Evolutionary conservation across 371 early-diverging fungal species (phyloP).

Genomic region (Saksenaea vasiformis): DNA sequence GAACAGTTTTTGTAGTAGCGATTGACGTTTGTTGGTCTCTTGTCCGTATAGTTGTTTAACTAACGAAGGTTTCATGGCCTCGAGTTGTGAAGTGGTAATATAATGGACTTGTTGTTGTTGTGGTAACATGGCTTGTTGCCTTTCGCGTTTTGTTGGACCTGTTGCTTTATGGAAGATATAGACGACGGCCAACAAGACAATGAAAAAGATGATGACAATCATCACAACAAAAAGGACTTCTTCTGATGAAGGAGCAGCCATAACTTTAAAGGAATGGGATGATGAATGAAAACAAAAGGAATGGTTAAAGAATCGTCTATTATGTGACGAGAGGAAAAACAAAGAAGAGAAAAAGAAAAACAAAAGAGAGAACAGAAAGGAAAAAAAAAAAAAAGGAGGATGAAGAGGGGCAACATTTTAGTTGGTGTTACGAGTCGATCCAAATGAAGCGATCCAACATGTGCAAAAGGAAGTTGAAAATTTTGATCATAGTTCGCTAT

Average conservation of each 20-base stretch:
- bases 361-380: constrained; percentile 1
- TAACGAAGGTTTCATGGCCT: constrained; percentile 21
- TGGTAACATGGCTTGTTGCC: constrained; percentile 13
- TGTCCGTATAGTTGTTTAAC: constrained; percentile 14
- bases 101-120: constrained; percentile 20
- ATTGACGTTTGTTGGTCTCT: constrained; percentile 16
- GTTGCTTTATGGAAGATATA: constrained; percentile 21
- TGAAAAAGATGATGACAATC: constrained; percentile 22
- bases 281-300: constrained; percentile 3
- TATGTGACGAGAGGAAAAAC: not conserved
- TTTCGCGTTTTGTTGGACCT: constrained; percentile 14
- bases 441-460: constrained; percentile 2
- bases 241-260: constrained; percentile 22
- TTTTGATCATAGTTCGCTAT: not conserved
- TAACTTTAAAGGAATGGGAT: constrained; percentile 15
- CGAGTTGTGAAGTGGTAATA: constrained; percentile 26
- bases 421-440: constrained; percentile 3
- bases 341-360: constrained; percentile 9
- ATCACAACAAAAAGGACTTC: constrained; percentile 27
- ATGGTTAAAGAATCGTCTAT: not conserved
- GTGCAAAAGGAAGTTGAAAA: not conserved
- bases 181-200: constrained; percentile 17
- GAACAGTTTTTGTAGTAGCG: constrained; percentile 17
- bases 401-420: not conserved
- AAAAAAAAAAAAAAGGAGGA: not conserved